phyloP scores from a whole-genome alignment of 352 stramenopile genomes.

The Phytophthora agathidicida region DNA sequence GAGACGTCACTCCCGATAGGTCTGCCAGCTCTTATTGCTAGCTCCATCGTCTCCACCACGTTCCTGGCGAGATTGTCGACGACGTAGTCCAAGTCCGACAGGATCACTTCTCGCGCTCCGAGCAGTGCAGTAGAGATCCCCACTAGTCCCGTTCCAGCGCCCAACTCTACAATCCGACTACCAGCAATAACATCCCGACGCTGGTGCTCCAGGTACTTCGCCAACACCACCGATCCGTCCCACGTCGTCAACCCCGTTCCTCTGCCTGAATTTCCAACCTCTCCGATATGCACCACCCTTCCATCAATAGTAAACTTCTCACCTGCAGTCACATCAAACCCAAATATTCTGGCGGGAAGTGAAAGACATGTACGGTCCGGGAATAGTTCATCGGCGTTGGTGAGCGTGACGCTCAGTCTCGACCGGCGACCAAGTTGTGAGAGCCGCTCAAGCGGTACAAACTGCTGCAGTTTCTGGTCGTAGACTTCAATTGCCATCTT shows the following conservation, averaged over 20 bases:
- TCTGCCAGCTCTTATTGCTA: conserved; percentile 15
- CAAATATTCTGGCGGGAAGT: conserved; percentile 65
- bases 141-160: conserved; percentile 86
- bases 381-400: conserved; percentile 27
- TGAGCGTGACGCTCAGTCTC: conserved; percentile 47
- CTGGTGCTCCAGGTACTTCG: conserved; percentile 89
- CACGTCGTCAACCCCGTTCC: conserved; percentile 91
- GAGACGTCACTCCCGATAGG: conserved; percentile 14
- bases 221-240: conserved; percentile 91
- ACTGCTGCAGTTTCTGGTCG: conserved; percentile 39
- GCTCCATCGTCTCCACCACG: conserved; percentile 44
- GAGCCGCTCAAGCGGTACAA: conserved; percentile 38
- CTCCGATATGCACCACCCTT: conserved; percentile 50
- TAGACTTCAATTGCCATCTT: conserved; percentile 50
- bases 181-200: conserved; percentile 34
- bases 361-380: conserved; percentile 38
- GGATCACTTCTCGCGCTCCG: conserved; percentile 69
- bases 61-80: conserved; percentile 81
- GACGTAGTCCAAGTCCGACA: conserved; percentile 91
- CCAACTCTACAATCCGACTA: conserved; percentile 79
- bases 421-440: conserved; percentile 30
- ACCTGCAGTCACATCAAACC: conserved; percentile 38
- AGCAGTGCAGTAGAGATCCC: conserved; percentile 82
- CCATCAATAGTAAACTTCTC: conserved; percentile 63
- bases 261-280: conserved; percentile 82